Percentiles rank a stretch among this genome's conserved stretches.
Evolutionary conservation across 2,329 filamentous ascomycete species (phyloP).

Genomic region (Pyricularia grisea): DNA sequence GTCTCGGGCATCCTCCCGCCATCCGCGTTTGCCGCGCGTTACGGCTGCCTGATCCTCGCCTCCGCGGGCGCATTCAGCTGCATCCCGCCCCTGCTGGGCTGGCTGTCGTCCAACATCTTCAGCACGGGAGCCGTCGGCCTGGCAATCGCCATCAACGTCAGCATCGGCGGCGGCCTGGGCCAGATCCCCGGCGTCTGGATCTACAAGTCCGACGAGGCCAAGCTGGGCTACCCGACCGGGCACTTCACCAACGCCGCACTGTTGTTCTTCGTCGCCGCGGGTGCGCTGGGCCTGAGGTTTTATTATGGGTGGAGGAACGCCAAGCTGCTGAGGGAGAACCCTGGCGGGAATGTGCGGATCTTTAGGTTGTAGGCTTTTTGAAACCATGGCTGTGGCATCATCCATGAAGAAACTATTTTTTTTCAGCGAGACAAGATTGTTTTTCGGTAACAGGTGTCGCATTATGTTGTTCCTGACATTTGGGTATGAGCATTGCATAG

Average conservation of each 20-base stretch:
- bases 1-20: slow-evolving; percentile 42
- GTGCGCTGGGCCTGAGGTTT: slow-evolving; percentile 30
- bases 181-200: slow-evolving; percentile 53
- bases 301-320: slow-evolving; percentile 30
- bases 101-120: slow-evolving; percentile 43
- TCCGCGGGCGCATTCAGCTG: slow-evolving; percentile 43
- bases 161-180: slow-evolving; percentile 39
- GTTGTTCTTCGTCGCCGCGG: slow-evolving; percentile 35
- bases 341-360: slow-evolving; percentile 4
- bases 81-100: slow-evolving; percentile 44
- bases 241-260: slow-evolving; percentile 45
- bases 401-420: neutral
- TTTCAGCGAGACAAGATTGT: neutral
- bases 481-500: too few species aligned
- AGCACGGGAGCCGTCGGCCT: slow-evolving; percentile 41
- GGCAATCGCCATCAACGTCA: slow-evolving; percentile 48
- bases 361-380: slow-evolving; percentile 3
- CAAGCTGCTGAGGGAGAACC: slow-evolving; percentile 5
- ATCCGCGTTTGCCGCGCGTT: slow-evolving; percentile 35
- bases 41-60: slow-evolving; percentile 47
- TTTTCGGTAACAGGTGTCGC: neutral
- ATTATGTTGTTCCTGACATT: too few species aligned
- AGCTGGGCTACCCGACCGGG: slow-evolving; percentile 44
- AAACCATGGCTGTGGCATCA: neutral
- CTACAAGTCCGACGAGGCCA: slow-evolving; percentile 42